Base-by-base conservation (phyloP, 2,329 filamentous ascomycete genomes). In the Penicillium sp. region DNA sequence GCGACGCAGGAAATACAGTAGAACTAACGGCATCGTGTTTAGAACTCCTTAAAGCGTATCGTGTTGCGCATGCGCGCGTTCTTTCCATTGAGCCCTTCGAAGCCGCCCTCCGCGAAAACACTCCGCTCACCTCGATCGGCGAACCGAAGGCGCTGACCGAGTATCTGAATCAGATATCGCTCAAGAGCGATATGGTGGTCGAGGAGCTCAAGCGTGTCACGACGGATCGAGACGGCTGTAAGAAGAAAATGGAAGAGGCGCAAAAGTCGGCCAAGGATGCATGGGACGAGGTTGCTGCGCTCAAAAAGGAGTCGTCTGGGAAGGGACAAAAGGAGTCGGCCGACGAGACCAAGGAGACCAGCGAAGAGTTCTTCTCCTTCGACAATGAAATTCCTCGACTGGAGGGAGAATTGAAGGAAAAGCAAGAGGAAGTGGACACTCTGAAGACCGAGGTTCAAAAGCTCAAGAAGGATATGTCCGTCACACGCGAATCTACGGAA, bases 81-180 rank as follows among this genome's bases (percentile, higher is more conserved):
- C 83, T 87, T 10, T 83, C 87, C 2, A 95, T 97, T 63, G 93
- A 97, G 65, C 87, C 89, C 0, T 98, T 98, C 67, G 93, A 98
- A 72, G 86, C 88, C 47, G 85, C 87, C 0, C 78, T 98, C 6
- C 88, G 89, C 61, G 93, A 98, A 66, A 88, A 95, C 61, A 98
- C 93, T 0, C 92, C 93, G 2, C 75, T 97, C 31, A 88, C 88
- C 4, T 92, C 89, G 13, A 95, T 98, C 60, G 80, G 78, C 59
- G 93, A 98, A 52, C 89, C 92, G 0, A 81, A 83, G 46, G 86
- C 90, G 2, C 77, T 98, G 29, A 81, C 90, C 6, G 92, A 97
- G 70, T 98, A 96, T 64, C 78, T 98, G 25, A 89, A 86, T 59
- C 89, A 96, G 69, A 73, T 95, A 35, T 92, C 85, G 53, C 71